Evolutionary conservation across 164 flowering plant species (phyloP).

Genomic region (Berberis vulgaris): DNA sequence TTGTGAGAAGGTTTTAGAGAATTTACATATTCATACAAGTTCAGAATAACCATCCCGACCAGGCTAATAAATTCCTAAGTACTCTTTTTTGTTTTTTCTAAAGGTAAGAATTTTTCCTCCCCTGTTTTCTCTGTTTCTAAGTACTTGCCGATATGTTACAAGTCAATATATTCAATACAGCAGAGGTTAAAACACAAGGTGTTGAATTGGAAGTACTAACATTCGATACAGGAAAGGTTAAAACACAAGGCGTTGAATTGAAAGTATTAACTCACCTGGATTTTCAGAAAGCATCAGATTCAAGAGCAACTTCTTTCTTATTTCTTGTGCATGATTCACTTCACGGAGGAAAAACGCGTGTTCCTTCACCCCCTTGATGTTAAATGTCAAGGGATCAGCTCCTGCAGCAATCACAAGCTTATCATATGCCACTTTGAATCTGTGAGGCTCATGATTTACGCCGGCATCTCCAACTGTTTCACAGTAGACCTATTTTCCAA

Average conservation of each 20-base stretch:
- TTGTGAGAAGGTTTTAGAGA: no score
- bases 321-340: constrained; percentile 87
- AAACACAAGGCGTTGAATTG: background rate
- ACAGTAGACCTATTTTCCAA: constrained; percentile 49
- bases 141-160: no score
- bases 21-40: no score
- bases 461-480: constrained; percentile 38
- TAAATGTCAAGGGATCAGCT: constrained; percentile 74
- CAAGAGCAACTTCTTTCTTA: constrained; percentile 70
- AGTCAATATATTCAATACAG: no score
- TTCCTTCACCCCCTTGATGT: constrained; percentile 76
- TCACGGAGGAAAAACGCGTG: constrained; percentile 77
- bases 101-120: no score
- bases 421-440: constrained; percentile 76
- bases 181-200: background rate
- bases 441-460: constrained; percentile 32
- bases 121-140: no score
- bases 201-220: background rate
- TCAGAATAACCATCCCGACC: no score
- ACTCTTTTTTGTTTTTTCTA: no score
- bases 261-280: constrained; percentile 41
- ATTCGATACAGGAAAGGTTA: no score
- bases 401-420: constrained; percentile 88
- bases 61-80: no score
- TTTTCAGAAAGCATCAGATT: constrained; percentile 78